Conservation (phyloP, 768 basidiomycete genomes). For the Suillus tomentosus region DNA sequence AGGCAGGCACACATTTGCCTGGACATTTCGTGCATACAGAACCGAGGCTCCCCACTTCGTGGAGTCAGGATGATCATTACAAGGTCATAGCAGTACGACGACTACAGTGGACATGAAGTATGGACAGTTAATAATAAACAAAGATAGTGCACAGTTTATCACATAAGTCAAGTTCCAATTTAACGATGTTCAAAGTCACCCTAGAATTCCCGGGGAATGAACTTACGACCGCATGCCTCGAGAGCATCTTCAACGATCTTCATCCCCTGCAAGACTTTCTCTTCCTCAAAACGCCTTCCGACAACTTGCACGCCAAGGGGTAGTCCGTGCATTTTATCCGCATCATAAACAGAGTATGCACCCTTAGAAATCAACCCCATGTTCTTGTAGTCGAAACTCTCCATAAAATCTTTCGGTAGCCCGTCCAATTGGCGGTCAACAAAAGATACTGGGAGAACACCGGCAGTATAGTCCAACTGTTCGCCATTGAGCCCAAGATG, state of each 20-base stretch:
- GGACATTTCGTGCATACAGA: no score
- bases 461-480: slow-evolving; percentile 57
- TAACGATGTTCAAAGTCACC: no score
- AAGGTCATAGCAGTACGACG: background rate
- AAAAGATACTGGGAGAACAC: slow-evolving; percentile 60
- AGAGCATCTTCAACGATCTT: slow-evolving; percentile 49
- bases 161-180: background rate
- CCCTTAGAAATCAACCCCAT: slow-evolving; percentile 48
- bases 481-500: background rate
- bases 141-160: background rate
- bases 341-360: slow-evolving; percentile 57
- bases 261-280: slow-evolving; percentile 73
- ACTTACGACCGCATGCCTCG: slow-evolving; percentile 23
- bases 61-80: background rate
- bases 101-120: background rate
- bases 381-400: slow-evolving; percentile 25
- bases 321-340: slow-evolving; percentile 64
- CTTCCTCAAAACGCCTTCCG: slow-evolving; percentile 66
- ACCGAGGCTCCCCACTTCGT: no score
- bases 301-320: slow-evolving; percentile 69
- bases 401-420: slow-evolving; percentile 34
- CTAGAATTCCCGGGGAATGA: slow-evolving; percentile 26
- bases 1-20: no score
- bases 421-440: slow-evolving; percentile 48
- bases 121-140: background rate